Percentiles rank a stretch among this genome's conserved stretches.
These are phyloP conservation scores for Rhodotorula sp. DNA, from an alignment of 1,284 basidiomycete genomes.

Conservation along the genomic window DNA sequence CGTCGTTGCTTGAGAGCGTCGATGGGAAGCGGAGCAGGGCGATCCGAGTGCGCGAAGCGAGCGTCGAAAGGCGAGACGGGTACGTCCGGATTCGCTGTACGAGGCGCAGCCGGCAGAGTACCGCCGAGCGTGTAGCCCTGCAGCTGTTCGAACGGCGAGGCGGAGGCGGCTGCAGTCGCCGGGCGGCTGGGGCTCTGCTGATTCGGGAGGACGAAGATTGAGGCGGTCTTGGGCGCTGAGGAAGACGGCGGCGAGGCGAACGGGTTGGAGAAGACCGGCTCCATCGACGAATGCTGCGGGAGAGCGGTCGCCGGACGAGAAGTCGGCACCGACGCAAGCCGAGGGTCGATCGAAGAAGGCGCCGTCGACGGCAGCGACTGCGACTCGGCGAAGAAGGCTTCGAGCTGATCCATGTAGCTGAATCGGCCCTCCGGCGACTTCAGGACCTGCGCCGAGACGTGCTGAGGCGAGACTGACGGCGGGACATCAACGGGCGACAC, in stretches of 20 bases:
- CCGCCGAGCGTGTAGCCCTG: too few relatives aligned
- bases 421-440: constrained; percentile 9
- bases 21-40: not conserved
- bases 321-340: not conserved
- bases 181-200: not conserved
- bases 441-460: not conserved
- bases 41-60: not conserved
- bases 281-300: not conserved
- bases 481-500: too few relatives aligned
- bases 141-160: not conserved
- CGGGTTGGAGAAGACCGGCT: not conserved
- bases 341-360: constrained; percentile 1
- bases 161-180: not conserved
- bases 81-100: too few relatives aligned
- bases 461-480: too few relatives aligned
- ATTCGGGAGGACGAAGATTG: not conserved
- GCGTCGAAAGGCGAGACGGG: not conserved
- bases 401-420: constrained; percentile 16
- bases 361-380: not conserved
- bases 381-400: not conserved
- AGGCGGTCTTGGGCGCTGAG: not conserved
- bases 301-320: not conserved
- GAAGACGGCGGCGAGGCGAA: not conserved
- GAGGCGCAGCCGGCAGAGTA: too few relatives aligned
- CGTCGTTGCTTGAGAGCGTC: constrained; percentile 20